A percentile compares a stretch with the other conserved stretches of the same genome.
Evolutionary conservation across 1,284 basidiomycete species (phyloP).

Genomic region (Boletellus deceptivus): DNA sequence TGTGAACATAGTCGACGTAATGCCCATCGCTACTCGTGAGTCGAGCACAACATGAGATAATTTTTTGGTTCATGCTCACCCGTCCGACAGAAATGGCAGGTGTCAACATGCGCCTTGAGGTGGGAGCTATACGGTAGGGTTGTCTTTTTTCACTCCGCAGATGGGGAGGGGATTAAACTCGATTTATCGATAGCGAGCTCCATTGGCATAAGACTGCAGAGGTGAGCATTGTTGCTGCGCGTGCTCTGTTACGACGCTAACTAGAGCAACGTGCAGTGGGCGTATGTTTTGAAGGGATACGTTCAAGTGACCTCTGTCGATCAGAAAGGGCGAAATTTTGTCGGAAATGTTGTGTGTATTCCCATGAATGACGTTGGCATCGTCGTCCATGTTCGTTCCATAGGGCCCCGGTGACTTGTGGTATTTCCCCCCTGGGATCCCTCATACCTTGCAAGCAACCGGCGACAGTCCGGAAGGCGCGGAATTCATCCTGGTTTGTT

Average conservation of each 20-base stretch:
- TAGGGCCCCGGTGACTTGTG: slow-evolving; percentile 44
- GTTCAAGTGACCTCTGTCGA: slow-evolving; percentile 65
- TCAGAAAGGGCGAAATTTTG: slow-evolving; percentile 58
- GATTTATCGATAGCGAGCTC: slow-evolving; percentile 43
- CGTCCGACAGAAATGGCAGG: slow-evolving; percentile 23
- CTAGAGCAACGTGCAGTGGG: slow-evolving; percentile 43
- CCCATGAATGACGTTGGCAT: background rate
- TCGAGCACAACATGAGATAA: background rate
- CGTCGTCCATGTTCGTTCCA: slow-evolving; percentile 9
- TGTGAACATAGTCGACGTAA: slow-evolving; percentile 31
- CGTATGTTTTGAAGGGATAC: slow-evolving; percentile 61
- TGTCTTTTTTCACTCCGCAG: no score
- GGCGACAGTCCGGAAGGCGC: slow-evolving; percentile 41
- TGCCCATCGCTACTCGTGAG: slow-evolving; percentile 42
- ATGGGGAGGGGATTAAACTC: no score
- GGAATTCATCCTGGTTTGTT: slow-evolving; percentile 48
- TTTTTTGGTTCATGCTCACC: slow-evolving; percentile 6
- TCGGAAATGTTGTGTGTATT: slow-evolving; percentile 49
- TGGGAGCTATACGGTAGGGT: slow-evolving; percentile 45
- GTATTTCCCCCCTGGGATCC: slow-evolving; percentile 53
- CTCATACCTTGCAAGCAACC: slow-evolving; percentile 47
- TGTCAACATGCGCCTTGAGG: slow-evolving; percentile 55
- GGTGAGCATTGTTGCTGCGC: background rate
- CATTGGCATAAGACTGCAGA: slow-evolving; percentile 63
- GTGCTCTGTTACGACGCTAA: background rate